Base-by-base conservation (phyloP, 208 protist genomes). In the Borovskyia barvae region DNA sequence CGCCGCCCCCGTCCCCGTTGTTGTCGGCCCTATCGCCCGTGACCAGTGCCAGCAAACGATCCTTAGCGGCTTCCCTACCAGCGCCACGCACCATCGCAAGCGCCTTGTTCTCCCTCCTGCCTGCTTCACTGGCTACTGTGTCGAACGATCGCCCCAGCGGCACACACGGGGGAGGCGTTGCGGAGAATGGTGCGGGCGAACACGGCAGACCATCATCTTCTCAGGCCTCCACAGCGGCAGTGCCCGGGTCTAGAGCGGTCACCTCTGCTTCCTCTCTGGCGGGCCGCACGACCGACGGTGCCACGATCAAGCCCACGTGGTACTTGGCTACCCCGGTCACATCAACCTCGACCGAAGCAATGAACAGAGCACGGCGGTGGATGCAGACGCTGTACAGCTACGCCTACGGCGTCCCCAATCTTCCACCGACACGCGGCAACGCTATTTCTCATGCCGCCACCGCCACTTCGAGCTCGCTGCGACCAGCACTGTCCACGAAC, bases 331-430 rank as follows among this genome's bases (percentile, higher is more conserved):
- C 55, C 11, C 81, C 73, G 9, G 81, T 87, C 1, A 84, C 32
- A 8, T 39, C 33, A 14, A 36, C 50, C 8, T 43, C 48, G 20
- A 82, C 70, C 49, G 66, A 64, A 6, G 66, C 74, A 3, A 66
- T 86, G 22, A 55, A 56, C 19, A 65, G 76, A 0, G 78, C 82
- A 2, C 66, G 59, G 7, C 64, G 65, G 14, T 80, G 48, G 66
- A 66, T 90, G 58, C 61, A 66, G 41, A 66, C 56, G 29, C 37
- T 90, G n/a, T 83, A 80, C 61, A 72, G 68, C 36, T 87, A 85
- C 54, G 79, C 82, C 24, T 75, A 82, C 58, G 71, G 71, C 6
- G 58, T 36, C 17, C 55, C 61, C 22, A 59, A 37, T 12, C 14
- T 42, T 20, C 46, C 40, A 5, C 22, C 32, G 3, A 24, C 51